A percentile compares a stretch with the other conserved stretches of the same genome.
Conservation (phyloP, 768 basidiomycete species). For the Cystofilobasidium macerans region DNA sequence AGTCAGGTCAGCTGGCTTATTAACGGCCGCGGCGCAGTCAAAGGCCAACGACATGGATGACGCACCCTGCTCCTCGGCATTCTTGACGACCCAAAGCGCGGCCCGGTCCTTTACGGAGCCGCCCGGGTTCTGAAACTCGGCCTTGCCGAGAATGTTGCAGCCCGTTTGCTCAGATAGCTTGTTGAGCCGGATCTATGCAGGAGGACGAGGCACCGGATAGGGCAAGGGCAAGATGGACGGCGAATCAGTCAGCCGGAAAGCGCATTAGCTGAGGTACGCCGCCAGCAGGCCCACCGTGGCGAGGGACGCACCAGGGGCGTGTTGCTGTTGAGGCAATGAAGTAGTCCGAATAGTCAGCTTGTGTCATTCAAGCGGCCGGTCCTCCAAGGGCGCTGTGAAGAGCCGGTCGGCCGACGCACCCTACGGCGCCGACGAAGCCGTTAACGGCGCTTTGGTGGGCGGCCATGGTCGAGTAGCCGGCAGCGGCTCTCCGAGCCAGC, state of each 20-base stretch:
- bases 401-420: slow-evolving; percentile 3
- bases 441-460: slow-evolving; percentile 20
- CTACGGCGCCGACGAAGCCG: slow-evolving; percentile 17
- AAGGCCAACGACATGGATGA: slow-evolving; percentile 33
- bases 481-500: neutral
- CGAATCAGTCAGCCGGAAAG: slow-evolving; percentile 2
- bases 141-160: slow-evolving; percentile 79
- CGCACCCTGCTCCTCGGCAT: slow-evolving; percentile 77
- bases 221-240: slow-evolving; percentile 8
- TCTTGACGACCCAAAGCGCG: slow-evolving; percentile 71
- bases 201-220: slow-evolving; percentile 12
- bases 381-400: neutral
- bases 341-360: neutral
- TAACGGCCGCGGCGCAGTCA: neutral
- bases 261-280: too few relatives aligned
- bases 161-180: slow-evolving; percentile 68
- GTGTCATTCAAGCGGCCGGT: neutral
- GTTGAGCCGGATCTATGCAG: slow-evolving; percentile 14
- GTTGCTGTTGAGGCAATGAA: neutral
- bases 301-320: slow-evolving; percentile 13
- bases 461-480: slow-evolving; percentile 13
- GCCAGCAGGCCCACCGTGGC: too few relatives aligned
- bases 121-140: slow-evolving; percentile 96
- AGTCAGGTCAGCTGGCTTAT: neutral
- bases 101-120: slow-evolving; percentile 97